These are phyloP conservation scores for Claviceps spartinae DNA, from an alignment of 2,329 filamentous ascomycete species.

Conservation along the genomic window DNA sequence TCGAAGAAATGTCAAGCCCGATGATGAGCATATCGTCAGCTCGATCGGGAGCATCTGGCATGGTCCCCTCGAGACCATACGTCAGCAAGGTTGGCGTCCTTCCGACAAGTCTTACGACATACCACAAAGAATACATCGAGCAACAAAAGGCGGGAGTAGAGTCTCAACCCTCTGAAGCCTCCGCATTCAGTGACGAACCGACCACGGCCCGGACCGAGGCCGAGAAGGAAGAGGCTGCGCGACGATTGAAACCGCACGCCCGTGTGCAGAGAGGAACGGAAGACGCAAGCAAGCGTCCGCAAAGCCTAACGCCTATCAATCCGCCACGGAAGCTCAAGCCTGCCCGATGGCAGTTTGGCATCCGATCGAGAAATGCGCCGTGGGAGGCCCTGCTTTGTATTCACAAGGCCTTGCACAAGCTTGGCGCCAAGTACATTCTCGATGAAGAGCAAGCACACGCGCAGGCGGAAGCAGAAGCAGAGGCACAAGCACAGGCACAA, in stretches of 20 bases:
- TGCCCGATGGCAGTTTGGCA: conserved; percentile 96
- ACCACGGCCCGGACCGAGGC: conserved; percentile 45
- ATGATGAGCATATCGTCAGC: conserved; percentile 41
- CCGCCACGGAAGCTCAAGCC: conserved; percentile 61
- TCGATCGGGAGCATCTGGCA: conserved; percentile 37
- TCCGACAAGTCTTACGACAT: conserved; percentile 78
- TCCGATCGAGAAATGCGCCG: conserved; percentile 83
- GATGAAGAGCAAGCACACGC: conserved; percentile 44
- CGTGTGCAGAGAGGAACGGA: conserved; percentile 57
- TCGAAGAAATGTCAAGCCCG: conserved; percentile 31
- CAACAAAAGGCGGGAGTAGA: conserved; percentile 43
- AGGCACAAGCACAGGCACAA: no score
- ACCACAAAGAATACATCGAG: conserved; percentile 84
- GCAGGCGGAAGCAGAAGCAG: no score
- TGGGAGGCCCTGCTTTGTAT: conserved; percentile 92
- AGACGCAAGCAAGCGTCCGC: conserved; percentile 43
- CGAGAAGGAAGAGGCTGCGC: conserved; percentile 69
- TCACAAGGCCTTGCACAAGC: conserved; percentile 77
- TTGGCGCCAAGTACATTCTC: conserved; percentile 77
- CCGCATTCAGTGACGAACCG: conserved; percentile 34
- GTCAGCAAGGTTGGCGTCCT: conserved; percentile 83
- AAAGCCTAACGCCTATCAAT: conserved; percentile 48
- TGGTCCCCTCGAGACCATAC: conserved; percentile 39
- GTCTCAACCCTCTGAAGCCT: conserved; percentile 26
- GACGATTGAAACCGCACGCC: conserved; percentile 75